Conservation (phyloP, 345 rosid genomes). For the Citrus cavaleriei region DNA sequence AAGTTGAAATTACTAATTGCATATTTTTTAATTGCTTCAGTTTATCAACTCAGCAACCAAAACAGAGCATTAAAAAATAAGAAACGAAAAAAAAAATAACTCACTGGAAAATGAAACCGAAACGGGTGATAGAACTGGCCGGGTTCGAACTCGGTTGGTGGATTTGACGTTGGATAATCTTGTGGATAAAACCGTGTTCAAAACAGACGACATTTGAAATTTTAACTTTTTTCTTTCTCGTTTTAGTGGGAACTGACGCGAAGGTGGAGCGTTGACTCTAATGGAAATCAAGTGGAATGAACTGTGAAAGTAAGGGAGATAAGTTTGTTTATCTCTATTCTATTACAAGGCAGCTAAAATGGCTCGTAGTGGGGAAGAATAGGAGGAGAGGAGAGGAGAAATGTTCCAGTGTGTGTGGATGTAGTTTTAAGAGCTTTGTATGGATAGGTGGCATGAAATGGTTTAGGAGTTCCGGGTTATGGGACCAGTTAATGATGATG, state of each 20-base stretch:
- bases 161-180: constrained; percentile 27
- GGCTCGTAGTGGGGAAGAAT: neutral
- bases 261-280: neutral
- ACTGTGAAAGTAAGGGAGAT: neutral
- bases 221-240: neutral
- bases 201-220: constrained; percentile 56
- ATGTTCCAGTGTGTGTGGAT: too few species aligned
- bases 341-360: neutral
- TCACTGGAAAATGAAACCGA: constrained; percentile 54
- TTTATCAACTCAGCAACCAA: neutral
- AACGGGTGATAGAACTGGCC: constrained; percentile 18
- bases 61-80: neutral
- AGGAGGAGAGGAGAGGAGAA: neutral
- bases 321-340: neutral
- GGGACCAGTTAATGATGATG: too few species aligned
- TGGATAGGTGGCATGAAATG: too few species aligned
- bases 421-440: too few species aligned
- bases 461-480: too few species aligned
- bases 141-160: constrained; percentile 34
- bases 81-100: neutral
- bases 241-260: neutral
- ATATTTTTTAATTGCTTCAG: neutral
- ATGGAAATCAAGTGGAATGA: neutral
- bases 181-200: constrained; percentile 46
- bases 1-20: neutral